These are phyloP conservation scores for Phaeomoniella chlamydospora DNA, from an alignment of 2,329 filamentous ascomycete genomes.

Conservation along the genomic window DNA sequence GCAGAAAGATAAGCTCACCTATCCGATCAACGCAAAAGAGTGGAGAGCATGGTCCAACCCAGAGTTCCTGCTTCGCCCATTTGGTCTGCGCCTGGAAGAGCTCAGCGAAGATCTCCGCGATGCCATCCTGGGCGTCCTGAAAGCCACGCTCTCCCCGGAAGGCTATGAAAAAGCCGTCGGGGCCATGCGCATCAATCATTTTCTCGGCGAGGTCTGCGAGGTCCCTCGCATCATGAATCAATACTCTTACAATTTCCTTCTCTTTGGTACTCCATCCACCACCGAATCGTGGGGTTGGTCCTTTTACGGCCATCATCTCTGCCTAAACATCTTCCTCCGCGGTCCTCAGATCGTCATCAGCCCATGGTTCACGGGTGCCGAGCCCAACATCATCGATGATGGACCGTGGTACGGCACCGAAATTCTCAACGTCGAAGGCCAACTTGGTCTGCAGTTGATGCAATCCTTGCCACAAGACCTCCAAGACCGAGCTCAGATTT, in stretches of 20 bases:
- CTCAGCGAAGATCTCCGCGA: conserved; percentile 28
- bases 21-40: conserved; percentile 55
- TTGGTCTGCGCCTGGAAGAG: conserved; percentile 58
- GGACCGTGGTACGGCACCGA: conserved; percentile 49
- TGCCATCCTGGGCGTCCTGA: conserved; percentile 40
- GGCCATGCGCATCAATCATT: conserved; percentile 63
- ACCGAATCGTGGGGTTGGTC: conserved; percentile 54
- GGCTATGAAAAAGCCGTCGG: conserved; percentile 56
- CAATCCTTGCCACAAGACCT: conserved; percentile 37
- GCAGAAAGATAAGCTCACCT: conserved; percentile 34
- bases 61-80: conserved; percentile 54
- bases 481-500: conserved; percentile 41
- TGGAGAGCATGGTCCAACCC: conserved; percentile 63
- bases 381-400: conserved; percentile 59
- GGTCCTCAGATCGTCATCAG: conserved; percentile 51
- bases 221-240: conserved; percentile 54
- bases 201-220: conserved; percentile 54
- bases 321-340: conserved; percentile 56
- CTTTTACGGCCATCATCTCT: conserved; percentile 69
- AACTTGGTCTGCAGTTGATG: conserved; percentile 54
- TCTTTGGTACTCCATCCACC: conserved; percentile 50
- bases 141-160: conserved; percentile 48
- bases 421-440: conserved; percentile 52
- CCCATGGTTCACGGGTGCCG: conserved; percentile 67
- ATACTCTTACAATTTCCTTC: conserved; percentile 60